Base-by-base conservation (phyloP, 2,329 filamentous ascomycete genomes). In the Paracoccidioides brasiliensis region DNA sequence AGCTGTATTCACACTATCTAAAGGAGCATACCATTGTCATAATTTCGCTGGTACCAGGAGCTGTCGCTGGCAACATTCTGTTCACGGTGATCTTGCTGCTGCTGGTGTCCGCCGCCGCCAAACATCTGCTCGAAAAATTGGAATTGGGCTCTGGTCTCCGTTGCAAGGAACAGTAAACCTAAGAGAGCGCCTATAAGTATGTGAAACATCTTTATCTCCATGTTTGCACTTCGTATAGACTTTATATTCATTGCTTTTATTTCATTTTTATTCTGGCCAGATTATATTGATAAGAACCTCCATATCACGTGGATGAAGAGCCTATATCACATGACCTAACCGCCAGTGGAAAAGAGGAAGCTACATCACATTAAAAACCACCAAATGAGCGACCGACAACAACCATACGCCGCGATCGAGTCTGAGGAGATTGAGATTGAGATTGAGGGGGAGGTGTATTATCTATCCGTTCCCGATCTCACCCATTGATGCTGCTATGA, bases 111-210 rank as follows among this genome's bases (percentile, higher is more conserved):
- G 57, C 78, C 77, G 62, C 81, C 81, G 63, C 82, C 80, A 70
- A 98, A 97, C 88, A 97, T 95, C 65, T 97, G 89, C 70, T 96
- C 90, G 74, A 97, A 98, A 80, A 98, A 95, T 68, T 88, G 86
- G 71, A 97, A 97, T 73, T 97, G 91, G 9, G 88, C 88, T 56
- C 79, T 75, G 3, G 78, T 82, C 14, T 74, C 64, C 37, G 81
- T 71, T 59, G 80, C 73, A 57, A 88, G 67, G 33, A 89, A 70
- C 52, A 86, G 73, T 14, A 89, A 68, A 56, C 67, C 65, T 59
- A 67, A 67, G 3, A 73, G 60, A 49, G 62, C 42, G n/a, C 35
- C 42, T n/a, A 33, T 48, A 35, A 56, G 32, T 41, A 58, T 35
- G 8, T 15, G 55, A 35, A 61, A 62, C n/a, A 66, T 46, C 40